Percentiles rank a stretch among this genome's conserved stretches.
These are phyloP conservation scores for Butyriboletus loyo DNA, from an alignment of 768 basidiomycete genomes.

Conservation along the genomic window DNA sequence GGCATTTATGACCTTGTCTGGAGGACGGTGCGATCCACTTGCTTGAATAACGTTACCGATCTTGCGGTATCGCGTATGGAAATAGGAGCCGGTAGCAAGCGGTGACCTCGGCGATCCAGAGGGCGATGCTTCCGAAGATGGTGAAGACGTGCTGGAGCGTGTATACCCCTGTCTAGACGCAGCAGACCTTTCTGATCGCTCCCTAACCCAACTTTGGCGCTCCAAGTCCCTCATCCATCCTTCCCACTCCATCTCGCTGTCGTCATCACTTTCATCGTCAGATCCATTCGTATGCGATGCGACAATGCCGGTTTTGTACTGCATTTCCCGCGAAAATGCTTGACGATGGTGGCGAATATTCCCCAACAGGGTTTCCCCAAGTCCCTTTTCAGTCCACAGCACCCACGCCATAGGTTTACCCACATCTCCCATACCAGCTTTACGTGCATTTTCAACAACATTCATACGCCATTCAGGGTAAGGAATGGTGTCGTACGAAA, in stretches of 20 bases:
- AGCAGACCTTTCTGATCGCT: neutral
- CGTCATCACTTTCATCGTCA: constrained; percentile 39
- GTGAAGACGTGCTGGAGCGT: neutral
- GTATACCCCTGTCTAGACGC: neutral
- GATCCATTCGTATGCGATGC: constrained; percentile 13
- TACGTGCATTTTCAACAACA: constrained; percentile 48
- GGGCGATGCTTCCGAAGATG: constrained; percentile 26
- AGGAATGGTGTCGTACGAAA: constrained; percentile 39
- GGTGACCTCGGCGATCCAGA: constrained; percentile 19
- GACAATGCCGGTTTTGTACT: constrained; percentile 12
- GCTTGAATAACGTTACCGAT: constrained; percentile 21
- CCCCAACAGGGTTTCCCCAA: constrained; percentile 17
- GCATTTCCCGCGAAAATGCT: constrained; percentile 22
- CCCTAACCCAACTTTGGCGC: constrained; percentile 31
- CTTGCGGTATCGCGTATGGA: constrained; percentile 16
- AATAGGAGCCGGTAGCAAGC: neutral
- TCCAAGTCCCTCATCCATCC: constrained; percentile 62
- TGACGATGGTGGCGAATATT: constrained; percentile 24
- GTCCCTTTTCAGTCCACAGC: constrained; percentile 31
- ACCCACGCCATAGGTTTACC: constrained; percentile 52
- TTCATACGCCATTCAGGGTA: constrained; percentile 68
- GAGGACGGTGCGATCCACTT: neutral
- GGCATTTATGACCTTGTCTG: constrained; percentile 8
- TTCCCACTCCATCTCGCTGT: constrained; percentile 63
- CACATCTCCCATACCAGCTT: constrained; percentile 57